Percentiles rank a stretch among this genome's conserved stretches.
phyloP scores from a whole-genome alignment of 1,284 basidiomycete species.

The Anthracocystis setariae region DNA sequence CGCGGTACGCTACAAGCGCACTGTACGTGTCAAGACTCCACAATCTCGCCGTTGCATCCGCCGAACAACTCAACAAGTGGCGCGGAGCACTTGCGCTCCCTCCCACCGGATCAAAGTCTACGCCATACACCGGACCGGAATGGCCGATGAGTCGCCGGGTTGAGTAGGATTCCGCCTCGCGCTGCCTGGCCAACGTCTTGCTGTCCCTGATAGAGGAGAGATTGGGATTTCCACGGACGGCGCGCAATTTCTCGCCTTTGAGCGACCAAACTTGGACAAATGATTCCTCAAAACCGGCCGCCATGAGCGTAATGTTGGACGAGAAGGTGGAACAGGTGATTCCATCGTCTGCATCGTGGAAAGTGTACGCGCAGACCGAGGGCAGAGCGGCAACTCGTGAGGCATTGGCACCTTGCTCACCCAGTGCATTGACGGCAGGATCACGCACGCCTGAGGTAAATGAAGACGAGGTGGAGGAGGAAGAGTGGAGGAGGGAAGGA shows the following conservation, averaged over 20 bases:
- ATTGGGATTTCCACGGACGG: slow-evolving; percentile 79
- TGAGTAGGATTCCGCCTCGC: slow-evolving; percentile 38
- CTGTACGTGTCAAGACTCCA: slow-evolving; percentile 97
- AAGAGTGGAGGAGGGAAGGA: slow-evolving; percentile 29
- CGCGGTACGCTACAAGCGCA: slow-evolving; percentile 91
- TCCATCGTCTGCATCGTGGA: slow-evolving; percentile 66
- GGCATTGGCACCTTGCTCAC: slow-evolving; percentile 54
- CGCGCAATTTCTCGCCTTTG: slow-evolving; percentile 87
- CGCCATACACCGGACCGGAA: slow-evolving; percentile 92
- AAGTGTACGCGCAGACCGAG: slow-evolving; percentile 66
- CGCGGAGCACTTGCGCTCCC: slow-evolving; percentile 86
- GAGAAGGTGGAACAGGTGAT: slow-evolving; percentile 89
- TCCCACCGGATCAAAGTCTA: slow-evolving; percentile 89
- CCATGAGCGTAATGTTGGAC: slow-evolving; percentile 90
- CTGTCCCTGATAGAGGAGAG: slow-evolving; percentile 75
- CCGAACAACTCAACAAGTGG: slow-evolving; percentile 90
- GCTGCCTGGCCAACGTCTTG: slow-evolving; percentile 49
- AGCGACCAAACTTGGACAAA: slow-evolving; percentile 94
- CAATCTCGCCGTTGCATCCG: slow-evolving; percentile 87
- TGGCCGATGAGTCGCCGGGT: slow-evolving; percentile 91
- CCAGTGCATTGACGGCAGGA: slow-evolving; percentile 43
- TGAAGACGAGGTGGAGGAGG: slow-evolving; percentile 5
- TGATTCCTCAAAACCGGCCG: slow-evolving; percentile 94
- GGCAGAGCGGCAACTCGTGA: slow-evolving; percentile 61
- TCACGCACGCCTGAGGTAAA: slow-evolving; percentile 55